Percentiles rank a stretch among this genome's conserved stretches.
These are phyloP conservation scores for Thymus mandschuricus DNA, from an alignment of 257 asterid species.

Conservation along the genomic window DNA sequence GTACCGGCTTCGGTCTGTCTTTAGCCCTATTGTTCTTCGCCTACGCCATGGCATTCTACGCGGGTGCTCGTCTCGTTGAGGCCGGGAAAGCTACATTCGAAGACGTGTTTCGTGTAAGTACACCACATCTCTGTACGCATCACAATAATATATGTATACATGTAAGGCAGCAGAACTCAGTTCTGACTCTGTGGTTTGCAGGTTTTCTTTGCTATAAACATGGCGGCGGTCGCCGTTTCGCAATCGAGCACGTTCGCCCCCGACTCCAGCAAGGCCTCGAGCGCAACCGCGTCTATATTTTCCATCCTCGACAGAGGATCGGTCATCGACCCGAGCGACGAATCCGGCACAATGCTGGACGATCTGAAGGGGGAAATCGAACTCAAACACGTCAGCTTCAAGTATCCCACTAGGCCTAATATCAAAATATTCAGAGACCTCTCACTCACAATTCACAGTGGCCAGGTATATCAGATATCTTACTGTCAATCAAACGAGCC, in stretches of 20 bases:
- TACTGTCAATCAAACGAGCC: no score
- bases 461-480: constrained; percentile 43
- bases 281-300: constrained; percentile 60
- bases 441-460: constrained; percentile 50
- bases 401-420: constrained; percentile 65
- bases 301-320: constrained; percentile 58
- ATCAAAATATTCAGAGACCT: constrained; percentile 54
- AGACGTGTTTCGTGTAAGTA: constrained; percentile 54
- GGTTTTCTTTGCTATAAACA: constrained; percentile 65
- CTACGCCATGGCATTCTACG: constrained; percentile 58
- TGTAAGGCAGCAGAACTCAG: neutral
- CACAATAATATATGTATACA: no score
- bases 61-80: constrained; percentile 64
- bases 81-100: constrained; percentile 45
- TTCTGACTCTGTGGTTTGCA: constrained; percentile 22
- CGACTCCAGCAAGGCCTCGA: constrained; percentile 61
- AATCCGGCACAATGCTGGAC: constrained; percentile 50
- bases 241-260: constrained; percentile 64
- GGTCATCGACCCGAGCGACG: constrained; percentile 61
- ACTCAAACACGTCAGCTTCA: constrained; percentile 52
- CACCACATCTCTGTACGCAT: neutral
- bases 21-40: constrained; percentile 46
- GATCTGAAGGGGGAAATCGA: constrained; percentile 58
- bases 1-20: constrained; percentile 58
- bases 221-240: constrained; percentile 58